A percentile compares a stretch with the other conserved stretches of the same genome.
Conservation (phyloP, 768 basidiomycete species). For the Cyclocybe cylindracea region DNA sequence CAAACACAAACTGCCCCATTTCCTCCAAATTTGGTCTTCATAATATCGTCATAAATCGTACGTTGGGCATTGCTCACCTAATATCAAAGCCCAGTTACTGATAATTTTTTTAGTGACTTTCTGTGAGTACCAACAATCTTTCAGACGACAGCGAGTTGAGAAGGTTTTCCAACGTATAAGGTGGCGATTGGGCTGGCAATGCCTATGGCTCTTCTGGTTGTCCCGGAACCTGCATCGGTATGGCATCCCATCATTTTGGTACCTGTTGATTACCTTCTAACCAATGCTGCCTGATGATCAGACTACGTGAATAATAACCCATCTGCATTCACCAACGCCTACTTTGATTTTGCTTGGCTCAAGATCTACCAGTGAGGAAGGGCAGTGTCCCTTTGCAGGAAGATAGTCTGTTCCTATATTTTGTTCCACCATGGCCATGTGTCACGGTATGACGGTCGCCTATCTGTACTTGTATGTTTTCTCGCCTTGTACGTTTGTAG, state of each 20-base stretch:
- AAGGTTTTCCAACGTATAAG: constrained; percentile 17
- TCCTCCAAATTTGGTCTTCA: constrained; percentile 58
- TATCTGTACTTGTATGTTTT: no score
- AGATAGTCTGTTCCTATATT: no score
- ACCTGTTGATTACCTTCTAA: not conserved
- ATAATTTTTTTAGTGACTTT: constrained; percentile 46
- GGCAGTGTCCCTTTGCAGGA: not conserved
- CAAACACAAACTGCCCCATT: constrained; percentile 52
- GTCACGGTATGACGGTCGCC: no score
- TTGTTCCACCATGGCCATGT: no score
- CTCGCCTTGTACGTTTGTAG: no score
- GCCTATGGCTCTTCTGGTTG: constrained; percentile 50
- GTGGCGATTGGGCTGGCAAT: constrained; percentile 60
- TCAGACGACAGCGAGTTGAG: not conserved
- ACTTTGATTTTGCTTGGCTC: constrained; percentile 69
- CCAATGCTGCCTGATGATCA: constrained; percentile 19
- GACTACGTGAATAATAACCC: constrained; percentile 72
- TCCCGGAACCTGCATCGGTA: constrained; percentile 53
- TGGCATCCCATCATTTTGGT: constrained; percentile 14
- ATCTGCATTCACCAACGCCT: constrained; percentile 63
- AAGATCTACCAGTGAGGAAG: constrained; percentile 35
- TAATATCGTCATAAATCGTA: constrained; percentile 66
- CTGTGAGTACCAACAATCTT: constrained; percentile 42
- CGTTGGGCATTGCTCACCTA: constrained; percentile 11
- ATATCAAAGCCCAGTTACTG: not conserved